phyloP scores from a whole-genome alignment of 1,284 basidiomycete genomes.

The Flammula alnicola region DNA sequence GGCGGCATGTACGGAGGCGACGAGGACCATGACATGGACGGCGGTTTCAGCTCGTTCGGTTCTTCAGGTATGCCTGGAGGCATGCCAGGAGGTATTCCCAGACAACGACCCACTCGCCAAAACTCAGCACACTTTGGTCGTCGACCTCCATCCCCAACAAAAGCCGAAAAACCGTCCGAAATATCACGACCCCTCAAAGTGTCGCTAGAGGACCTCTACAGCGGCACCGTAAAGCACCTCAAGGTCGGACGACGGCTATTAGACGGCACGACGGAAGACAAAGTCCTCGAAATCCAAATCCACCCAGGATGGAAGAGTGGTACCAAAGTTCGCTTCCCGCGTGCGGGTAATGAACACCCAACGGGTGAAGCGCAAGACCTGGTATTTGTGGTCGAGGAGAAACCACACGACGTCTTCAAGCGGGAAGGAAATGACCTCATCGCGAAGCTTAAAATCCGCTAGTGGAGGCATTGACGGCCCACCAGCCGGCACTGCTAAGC shows the following conservation, averaged over 20 bases:
- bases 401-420: slow-evolving; percentile 76
- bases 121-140: slow-evolving; percentile 13
- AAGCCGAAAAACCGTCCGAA: slow-evolving; percentile 53
- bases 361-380: slow-evolving; percentile 81
- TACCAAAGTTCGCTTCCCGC: slow-evolving; percentile 90
- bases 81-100: slow-evolving; percentile 57
- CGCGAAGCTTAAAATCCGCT: slow-evolving; percentile 69
- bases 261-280: slow-evolving; percentile 83
- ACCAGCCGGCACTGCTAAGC: slow-evolving; percentile 43
- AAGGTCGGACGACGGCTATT: slow-evolving; percentile 83
- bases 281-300: slow-evolving; percentile 89
- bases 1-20: slow-evolving; percentile 45
- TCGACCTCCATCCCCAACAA: slow-evolving; percentile 24
- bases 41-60: slow-evolving; percentile 37
- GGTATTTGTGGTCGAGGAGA: slow-evolving; percentile 92
- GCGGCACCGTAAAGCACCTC: slow-evolving; percentile 87
- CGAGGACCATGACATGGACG: slow-evolving; percentile 56
- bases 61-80: slow-evolving; percentile 54
- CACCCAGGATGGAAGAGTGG: slow-evolving; percentile 89
- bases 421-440: slow-evolving; percentile 85
- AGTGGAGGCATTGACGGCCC: slow-evolving; percentile 78
- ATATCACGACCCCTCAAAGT: slow-evolving; percentile 87
- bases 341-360: slow-evolving; percentile 83
- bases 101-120: slow-evolving; percentile 25
- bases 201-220: slow-evolving; percentile 90